Conservation (phyloP, 176 grass and related monocot genomes). For the Triticum dicoccoides region DNA sequence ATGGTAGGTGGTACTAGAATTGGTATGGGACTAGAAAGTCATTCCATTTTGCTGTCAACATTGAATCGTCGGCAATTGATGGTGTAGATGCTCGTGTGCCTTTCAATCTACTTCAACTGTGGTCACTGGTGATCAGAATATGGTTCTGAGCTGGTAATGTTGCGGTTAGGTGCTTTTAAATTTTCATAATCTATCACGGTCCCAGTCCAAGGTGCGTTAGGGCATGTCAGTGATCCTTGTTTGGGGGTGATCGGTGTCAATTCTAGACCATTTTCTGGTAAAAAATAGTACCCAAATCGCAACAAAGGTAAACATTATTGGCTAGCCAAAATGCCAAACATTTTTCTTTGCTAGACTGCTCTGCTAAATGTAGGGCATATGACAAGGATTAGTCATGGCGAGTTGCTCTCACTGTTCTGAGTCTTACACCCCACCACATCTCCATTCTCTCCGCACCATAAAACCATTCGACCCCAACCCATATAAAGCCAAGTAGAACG, state of each 20-base stretch:
- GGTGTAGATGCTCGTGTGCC: not conserved
- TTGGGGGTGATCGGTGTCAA: not conserved
- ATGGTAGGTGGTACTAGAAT: slow-evolving; percentile 1
- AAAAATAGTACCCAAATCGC: not conserved
- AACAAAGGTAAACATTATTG: too few species aligned
- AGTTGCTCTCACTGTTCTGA: not conserved
- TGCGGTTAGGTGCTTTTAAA: not conserved
- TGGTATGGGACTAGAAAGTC: slow-evolving; percentile 41
- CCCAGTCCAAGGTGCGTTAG: not conserved
- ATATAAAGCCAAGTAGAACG: too few species aligned
- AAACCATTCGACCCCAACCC: too few species aligned
- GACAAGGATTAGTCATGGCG: not conserved
- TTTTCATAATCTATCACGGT: not conserved
- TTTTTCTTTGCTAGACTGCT: not conserved
- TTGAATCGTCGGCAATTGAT: not conserved
- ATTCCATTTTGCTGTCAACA: slow-evolving; percentile 28
- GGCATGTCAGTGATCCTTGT: not conserved
- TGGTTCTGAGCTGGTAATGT: not conserved
- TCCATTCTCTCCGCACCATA: too few species aligned
- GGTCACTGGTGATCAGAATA: not conserved
- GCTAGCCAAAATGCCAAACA: too few species aligned
- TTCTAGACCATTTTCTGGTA: not conserved
- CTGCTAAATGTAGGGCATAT: not conserved
- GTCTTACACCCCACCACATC: too few species aligned
- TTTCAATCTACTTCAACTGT: not conserved